These are phyloP conservation scores for Metschnikowia sp. DNA, from an alignment of 805 yeast species.

Conservation along the genomic window DNA sequence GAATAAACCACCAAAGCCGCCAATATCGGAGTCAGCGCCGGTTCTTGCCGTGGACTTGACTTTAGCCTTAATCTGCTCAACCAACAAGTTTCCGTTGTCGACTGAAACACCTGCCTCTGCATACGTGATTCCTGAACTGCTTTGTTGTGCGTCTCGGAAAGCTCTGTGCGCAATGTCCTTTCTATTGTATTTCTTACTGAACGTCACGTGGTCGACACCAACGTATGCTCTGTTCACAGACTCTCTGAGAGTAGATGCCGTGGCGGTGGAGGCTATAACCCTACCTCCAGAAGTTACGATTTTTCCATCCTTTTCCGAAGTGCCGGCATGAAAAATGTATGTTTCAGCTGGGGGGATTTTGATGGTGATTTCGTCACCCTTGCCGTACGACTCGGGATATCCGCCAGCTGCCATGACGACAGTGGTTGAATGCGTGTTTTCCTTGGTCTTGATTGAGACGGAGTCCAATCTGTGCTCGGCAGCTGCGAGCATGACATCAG, in stretches of 20 bases:
- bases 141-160: slow-evolving; percentile 51
- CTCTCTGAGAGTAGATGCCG: slow-evolving; percentile 66
- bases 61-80: slow-evolving; percentile 82
- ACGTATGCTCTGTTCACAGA: slow-evolving; percentile 84
- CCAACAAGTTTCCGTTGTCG: slow-evolving; percentile 88
- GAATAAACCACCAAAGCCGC: slow-evolving; percentile 97
- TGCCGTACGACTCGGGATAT: slow-evolving; percentile 82
- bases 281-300: slow-evolving; percentile 92
- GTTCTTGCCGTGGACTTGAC: slow-evolving; percentile 91
- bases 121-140: slow-evolving; percentile 61
- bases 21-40: slow-evolving; percentile 97
- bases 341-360: slow-evolving; percentile 50
- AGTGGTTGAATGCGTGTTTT: slow-evolving; percentile 71
- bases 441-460: slow-evolving; percentile 53
- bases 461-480: slow-evolving; percentile 93
- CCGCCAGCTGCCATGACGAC: slow-evolving; percentile 98
- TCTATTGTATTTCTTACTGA: slow-evolving; percentile 77
- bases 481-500: slow-evolving; percentile 88
- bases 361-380: slow-evolving; percentile 81
- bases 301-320: slow-evolving; percentile 54
- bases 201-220: slow-evolving; percentile 75
- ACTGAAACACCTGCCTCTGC: slow-evolving; percentile 97
- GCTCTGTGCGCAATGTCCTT: slow-evolving; percentile 96
- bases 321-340: slow-evolving; percentile 94
- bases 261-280: slow-evolving; percentile 92